Evolutionary conservation across 441 rosid species (phyloP).

Genomic region (Corymbia citriodora): DNA sequence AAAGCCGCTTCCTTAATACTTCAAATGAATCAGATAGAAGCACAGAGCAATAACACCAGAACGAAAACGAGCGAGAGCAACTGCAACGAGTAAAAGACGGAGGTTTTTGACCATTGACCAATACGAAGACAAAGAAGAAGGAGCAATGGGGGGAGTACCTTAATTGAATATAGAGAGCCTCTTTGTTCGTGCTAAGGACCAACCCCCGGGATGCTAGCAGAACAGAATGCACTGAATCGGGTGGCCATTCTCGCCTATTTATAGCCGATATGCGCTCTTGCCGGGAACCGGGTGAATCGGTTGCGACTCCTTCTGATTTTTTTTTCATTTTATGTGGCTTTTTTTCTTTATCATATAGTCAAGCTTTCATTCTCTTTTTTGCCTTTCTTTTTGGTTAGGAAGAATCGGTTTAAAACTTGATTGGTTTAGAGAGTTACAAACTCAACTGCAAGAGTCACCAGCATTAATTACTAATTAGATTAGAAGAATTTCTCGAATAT

Average conservation of each 20-base stretch:
- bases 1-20: neutral
- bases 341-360: neutral
- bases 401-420: neutral
- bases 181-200: slow-evolving; percentile 1
- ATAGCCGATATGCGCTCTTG: neutral
- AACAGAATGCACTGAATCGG: neutral
- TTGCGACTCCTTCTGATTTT: neutral
- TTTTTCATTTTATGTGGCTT: neutral
- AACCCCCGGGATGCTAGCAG: neutral
- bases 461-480: neutral
- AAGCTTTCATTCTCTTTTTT: neutral
- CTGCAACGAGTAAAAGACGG: neutral
- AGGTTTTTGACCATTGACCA: neutral
- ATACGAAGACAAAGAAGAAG: neutral
- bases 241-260: neutral
- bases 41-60: neutral
- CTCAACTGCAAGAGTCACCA: neutral
- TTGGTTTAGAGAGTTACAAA: neutral
- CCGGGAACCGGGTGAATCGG: neutral
- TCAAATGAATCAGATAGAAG: neutral
- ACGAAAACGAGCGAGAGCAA: neutral
- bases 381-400: neutral
- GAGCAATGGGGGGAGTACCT: neutral
- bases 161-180: neutral
- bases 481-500: neutral